These are phyloP conservation scores for Citrus glauca DNA, from an alignment of 345 rosid species.

Conservation along the genomic window DNA sequence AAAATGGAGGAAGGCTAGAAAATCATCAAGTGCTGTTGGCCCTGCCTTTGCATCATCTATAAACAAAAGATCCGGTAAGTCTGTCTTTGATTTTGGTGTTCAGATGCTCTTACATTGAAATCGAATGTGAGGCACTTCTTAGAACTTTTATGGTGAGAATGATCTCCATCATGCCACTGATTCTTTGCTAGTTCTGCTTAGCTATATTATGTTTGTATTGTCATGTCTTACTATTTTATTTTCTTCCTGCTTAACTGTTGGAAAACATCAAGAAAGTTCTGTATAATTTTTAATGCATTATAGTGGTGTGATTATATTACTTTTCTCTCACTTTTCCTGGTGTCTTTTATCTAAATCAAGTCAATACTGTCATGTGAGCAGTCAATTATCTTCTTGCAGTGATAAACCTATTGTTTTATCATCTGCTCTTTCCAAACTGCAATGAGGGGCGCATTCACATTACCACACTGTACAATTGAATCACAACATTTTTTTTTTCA, in stretches of 20 bases:
- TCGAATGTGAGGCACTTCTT: background rate
- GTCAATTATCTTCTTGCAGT: background rate
- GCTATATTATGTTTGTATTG: background rate
- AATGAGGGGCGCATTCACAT: background rate
- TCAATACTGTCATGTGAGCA: background rate
- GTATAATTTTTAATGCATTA: background rate
- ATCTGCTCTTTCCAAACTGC: background rate
- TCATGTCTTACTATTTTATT: background rate
- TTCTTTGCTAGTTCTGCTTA: background rate
- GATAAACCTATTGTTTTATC: background rate
- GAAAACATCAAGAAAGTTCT: background rate
- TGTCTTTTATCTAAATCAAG: background rate
- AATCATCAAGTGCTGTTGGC: constrained; percentile 86
- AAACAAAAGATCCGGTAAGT: constrained; percentile 83
- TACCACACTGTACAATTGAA: background rate
- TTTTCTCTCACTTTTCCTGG: background rate
- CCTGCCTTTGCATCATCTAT: constrained; percentile 63
- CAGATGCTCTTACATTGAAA: constrained; percentile 7
- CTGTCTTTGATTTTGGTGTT: constrained; percentile 5
- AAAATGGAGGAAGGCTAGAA: constrained; percentile 78
- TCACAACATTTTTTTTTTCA: background rate
- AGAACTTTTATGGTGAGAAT: background rate
- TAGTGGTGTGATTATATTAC: background rate
- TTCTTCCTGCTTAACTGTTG: background rate
- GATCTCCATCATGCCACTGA: background rate